Conservation (phyloP, 164 flowering plant species). For the Stephania japonica region DNA sequence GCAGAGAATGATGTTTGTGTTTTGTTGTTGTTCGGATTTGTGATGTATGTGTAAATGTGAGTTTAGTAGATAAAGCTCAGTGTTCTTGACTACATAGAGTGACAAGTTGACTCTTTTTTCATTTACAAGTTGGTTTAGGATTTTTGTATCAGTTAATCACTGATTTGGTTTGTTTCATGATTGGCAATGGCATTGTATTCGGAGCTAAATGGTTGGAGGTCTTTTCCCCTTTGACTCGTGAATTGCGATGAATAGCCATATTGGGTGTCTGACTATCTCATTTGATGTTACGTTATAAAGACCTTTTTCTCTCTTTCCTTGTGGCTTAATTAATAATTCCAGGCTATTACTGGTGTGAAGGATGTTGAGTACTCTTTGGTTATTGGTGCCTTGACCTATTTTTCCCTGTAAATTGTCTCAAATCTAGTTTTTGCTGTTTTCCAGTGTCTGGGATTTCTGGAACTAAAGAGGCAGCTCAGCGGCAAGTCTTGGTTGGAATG, state of each 20-base stretch:
- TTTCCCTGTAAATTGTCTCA: neutral
- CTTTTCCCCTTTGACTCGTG: neutral
- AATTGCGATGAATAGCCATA: neutral
- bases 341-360: neutral
- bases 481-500: constrained; percentile 93
- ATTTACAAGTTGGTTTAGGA: too few species aligned
- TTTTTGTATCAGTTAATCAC: too few species aligned
- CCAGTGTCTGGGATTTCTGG: constrained; percentile 97
- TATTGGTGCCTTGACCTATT: neutral
- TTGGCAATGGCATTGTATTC: too few species aligned
- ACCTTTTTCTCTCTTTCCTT: neutral
- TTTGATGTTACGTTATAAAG: neutral
- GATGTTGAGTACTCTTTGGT: neutral
- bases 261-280: neutral
- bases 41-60: too few species aligned
- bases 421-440: neutral
- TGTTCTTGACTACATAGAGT: too few species aligned
- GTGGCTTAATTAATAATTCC: neutral
- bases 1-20: too few species aligned
- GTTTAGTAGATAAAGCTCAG: too few species aligned
- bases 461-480: constrained; percentile 62
- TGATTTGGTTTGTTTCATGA: too few species aligned
- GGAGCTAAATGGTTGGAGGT: neutral
- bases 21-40: too few species aligned
- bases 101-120: too few species aligned